Conservation (phyloP, 2,329 filamentous ascomycete species). For the Neocatenulostroma microsporum region DNA sequence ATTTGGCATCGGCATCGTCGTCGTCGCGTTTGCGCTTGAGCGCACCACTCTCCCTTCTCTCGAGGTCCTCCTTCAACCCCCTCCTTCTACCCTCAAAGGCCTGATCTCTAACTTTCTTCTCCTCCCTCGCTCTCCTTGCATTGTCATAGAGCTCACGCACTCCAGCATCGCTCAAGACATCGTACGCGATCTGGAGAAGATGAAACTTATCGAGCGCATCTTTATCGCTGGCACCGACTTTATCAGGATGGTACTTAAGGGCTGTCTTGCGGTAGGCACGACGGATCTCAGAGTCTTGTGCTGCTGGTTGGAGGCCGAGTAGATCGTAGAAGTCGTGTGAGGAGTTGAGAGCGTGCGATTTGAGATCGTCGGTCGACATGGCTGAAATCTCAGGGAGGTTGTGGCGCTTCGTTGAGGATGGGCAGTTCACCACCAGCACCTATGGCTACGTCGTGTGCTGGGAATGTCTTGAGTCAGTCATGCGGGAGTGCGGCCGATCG, state of each 20-base stretch:
- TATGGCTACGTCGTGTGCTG: no score
- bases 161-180: slow-evolving; percentile 64
- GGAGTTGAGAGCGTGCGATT: slow-evolving; percentile 33
- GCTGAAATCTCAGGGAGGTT: no score
- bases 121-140: slow-evolving; percentile 61
- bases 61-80: slow-evolving; percentile 78
- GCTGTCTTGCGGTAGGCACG: slow-evolving; percentile 78
- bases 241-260: slow-evolving; percentile 87
- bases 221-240: slow-evolving; percentile 56
- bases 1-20: slow-evolving; percentile 41
- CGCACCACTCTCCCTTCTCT: slow-evolving; percentile 57
- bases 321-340: slow-evolving; percentile 67
- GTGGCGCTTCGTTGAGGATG: no score
- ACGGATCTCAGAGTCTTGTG: slow-evolving; percentile 64
- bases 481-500: no score
- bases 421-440: no score
- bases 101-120: slow-evolving; percentile 63
- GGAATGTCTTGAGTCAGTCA: no score
- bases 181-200: slow-evolving; percentile 74
- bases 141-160: slow-evolving; percentile 72
- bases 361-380: slow-evolving; percentile 37
- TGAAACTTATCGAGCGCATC: slow-evolving; percentile 75
- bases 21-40: slow-evolving; percentile 41
- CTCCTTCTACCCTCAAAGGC: slow-evolving; percentile 65
- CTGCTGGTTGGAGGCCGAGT: slow-evolving; percentile 58